These are phyloP conservation scores for Evansstolkia leycettana DNA, from an alignment of 495 filamentous ascomycete genomes.

Conservation along the genomic window DNA sequence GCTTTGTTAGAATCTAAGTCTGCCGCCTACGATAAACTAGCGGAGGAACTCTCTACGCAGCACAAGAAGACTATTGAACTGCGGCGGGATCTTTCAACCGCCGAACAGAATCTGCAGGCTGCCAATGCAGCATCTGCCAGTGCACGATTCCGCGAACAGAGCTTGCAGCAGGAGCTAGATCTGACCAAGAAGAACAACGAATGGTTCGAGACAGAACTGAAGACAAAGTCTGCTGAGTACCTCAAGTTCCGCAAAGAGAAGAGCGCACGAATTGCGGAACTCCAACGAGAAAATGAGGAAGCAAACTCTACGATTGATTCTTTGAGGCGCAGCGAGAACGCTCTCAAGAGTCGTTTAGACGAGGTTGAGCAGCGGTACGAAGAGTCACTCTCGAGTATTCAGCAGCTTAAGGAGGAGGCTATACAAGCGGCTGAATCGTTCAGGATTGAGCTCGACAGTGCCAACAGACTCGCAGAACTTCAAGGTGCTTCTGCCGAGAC, in stretches of 20 bases:
- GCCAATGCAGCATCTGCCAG: slow-evolving; percentile 64
- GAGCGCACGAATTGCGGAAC: slow-evolving; percentile 67
- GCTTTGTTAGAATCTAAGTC: slow-evolving; percentile 82
- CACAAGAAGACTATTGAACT: slow-evolving; percentile 80
- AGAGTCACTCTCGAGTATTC: slow-evolving; percentile 65
- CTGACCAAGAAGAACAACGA: slow-evolving; percentile 78
- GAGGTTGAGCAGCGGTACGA: slow-evolving; percentile 80
- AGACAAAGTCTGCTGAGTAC: slow-evolving; percentile 73
- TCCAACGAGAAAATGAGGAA: slow-evolving; percentile 84
- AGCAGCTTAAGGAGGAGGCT: slow-evolving; percentile 72
- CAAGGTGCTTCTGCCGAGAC: slow-evolving; percentile 74
- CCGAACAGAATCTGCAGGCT: slow-evolving; percentile 72
- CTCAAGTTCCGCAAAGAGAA: slow-evolving; percentile 94
- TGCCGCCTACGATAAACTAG: slow-evolving; percentile 69
- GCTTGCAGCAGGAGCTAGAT: slow-evolving; percentile 77
- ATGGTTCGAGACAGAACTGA: slow-evolving; percentile 81
- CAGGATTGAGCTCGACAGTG: slow-evolving; percentile 67
- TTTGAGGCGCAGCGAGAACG: slow-evolving; percentile 64
- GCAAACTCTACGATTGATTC: slow-evolving; percentile 61
- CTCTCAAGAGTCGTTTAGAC: slow-evolving; percentile 65
- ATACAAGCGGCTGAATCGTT: slow-evolving; percentile 70
- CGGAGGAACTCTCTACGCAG: slow-evolving; percentile 72
- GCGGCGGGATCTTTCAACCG: slow-evolving; percentile 61
- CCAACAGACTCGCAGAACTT: slow-evolving; percentile 68
- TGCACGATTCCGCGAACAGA: slow-evolving; percentile 78